A percentile compares a stretch with the other conserved stretches of the same genome.
phyloP scores from a whole-genome alignment of 805 yeast species.

The Ogataea thermomethanolica region DNA sequence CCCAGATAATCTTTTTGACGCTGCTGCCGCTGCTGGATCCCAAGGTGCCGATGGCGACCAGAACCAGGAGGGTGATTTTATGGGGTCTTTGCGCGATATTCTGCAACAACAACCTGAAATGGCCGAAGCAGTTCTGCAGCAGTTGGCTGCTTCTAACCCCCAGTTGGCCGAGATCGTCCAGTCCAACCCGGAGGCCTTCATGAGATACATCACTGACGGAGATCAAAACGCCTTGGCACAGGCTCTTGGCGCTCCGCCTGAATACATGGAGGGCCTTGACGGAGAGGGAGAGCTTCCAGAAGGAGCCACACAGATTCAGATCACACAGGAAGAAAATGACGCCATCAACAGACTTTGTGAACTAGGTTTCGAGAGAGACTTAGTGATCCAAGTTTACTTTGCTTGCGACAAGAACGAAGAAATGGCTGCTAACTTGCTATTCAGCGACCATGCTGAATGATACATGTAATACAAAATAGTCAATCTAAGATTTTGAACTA shows the following conservation, averaged over 20 bases:
- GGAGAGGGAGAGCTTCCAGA: slow-evolving; percentile 39
- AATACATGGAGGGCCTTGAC: slow-evolving; percentile 34
- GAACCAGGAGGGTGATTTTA: slow-evolving; percentile 34
- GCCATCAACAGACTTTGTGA: slow-evolving; percentile 91
- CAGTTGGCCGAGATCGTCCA: slow-evolving; percentile 77
- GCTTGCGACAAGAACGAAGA: slow-evolving; percentile 98
- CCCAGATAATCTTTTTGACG: slow-evolving; percentile 52
- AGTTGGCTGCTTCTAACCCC: slow-evolving; percentile 77
- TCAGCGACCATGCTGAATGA: slow-evolving; percentile 50
- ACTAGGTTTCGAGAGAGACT: slow-evolving; percentile 84
- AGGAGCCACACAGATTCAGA: slow-evolving; percentile 49
- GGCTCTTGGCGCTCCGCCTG: slow-evolving; percentile 40
- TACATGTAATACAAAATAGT: slow-evolving; percentile 4
- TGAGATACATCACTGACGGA: slow-evolving; percentile 65
- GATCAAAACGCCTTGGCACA: slow-evolving; percentile 51
- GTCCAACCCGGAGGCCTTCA: slow-evolving; percentile 85
- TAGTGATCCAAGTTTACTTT: slow-evolving; percentile 89
- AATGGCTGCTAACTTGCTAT: slow-evolving; percentile 88
- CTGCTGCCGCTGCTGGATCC: slow-evolving; percentile 34
- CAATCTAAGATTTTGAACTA: not conserved
- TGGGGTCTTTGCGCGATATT: slow-evolving; percentile 66
- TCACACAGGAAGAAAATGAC: slow-evolving; percentile 79
- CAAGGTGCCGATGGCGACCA: slow-evolving; percentile 32
- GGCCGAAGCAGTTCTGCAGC: slow-evolving; percentile 78
- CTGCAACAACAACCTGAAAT: slow-evolving; percentile 85